A percentile compares a stretch with the other conserved stretches of the same genome.
phyloP scores from a whole-genome alignment of 192 early-diverging fungal genomes.

The Pilaira anomala region DNA sequence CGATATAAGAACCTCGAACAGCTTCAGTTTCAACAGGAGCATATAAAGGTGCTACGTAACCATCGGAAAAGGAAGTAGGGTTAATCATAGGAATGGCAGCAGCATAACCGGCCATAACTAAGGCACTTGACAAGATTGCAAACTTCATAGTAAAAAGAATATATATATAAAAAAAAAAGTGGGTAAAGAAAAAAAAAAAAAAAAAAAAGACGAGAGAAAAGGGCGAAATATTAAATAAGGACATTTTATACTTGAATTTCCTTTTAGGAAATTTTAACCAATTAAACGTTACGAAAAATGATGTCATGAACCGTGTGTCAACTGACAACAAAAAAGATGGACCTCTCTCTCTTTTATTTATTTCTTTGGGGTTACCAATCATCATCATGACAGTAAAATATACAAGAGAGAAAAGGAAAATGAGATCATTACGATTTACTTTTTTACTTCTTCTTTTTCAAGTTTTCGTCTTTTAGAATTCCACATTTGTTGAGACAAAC shows the following conservation, averaged over 20 bases:
- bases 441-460: no score
- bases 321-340: no score
- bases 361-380: no score
- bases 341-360: no score
- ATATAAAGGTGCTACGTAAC: slow-evolving; percentile 57
- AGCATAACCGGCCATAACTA: slow-evolving; percentile 37
- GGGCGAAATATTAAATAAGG: neutral
- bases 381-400: no score
- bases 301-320: no score
- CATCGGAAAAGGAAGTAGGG: slow-evolving; percentile 23
- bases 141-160: slow-evolving; percentile 37
- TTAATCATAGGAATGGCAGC: slow-evolving; percentile 31
- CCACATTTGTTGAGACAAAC: no score
- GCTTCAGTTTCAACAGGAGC: slow-evolving; percentile 58
- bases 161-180: neutral
- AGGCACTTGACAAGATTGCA: slow-evolving; percentile 40
- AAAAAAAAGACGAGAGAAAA: slow-evolving; percentile 2
- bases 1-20: slow-evolving; percentile 73
- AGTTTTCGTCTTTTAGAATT: no score
- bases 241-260: neutral
- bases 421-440: no score
- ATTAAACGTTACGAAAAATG: no score
- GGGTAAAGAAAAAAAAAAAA: slow-evolving; percentile 6
- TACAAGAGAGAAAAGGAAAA: no score
- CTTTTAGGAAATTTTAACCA: no score